These are phyloP conservation scores for Ciborinia camelliae DNA, from an alignment of 2,329 filamentous ascomycete species.

Conservation along the genomic window DNA sequence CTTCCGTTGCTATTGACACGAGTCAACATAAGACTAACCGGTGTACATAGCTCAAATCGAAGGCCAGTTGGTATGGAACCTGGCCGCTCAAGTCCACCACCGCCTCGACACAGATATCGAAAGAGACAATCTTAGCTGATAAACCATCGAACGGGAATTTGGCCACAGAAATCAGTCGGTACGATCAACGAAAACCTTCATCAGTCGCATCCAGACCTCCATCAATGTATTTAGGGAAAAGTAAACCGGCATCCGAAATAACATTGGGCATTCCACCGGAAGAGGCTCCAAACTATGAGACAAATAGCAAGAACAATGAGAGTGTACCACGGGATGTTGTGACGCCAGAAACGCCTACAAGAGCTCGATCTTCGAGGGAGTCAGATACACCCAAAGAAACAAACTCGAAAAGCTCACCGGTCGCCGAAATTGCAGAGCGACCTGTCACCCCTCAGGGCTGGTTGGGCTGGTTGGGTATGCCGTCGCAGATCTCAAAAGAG, in stretches of 20 bases:
- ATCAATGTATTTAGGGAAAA: constrained; percentile 37
- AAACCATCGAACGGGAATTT: constrained; percentile 32
- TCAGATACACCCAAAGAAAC: constrained; percentile 11
- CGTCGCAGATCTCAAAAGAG: constrained; percentile 27
- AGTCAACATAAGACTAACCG: constrained; percentile 17
- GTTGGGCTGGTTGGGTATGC: constrained; percentile 51
- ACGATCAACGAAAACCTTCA: constrained; percentile 31
- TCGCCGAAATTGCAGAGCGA: constrained; percentile 16
- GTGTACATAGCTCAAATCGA: constrained; percentile 29
- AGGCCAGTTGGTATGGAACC: constrained; percentile 57
- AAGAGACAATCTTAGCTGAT: constrained; percentile 57
- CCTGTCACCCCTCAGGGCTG: constrained; percentile 46
- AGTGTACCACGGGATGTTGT: constrained; percentile 8
- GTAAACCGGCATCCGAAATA: constrained; percentile 37
- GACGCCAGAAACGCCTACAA: constrained; percentile 7
- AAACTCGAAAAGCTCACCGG: not conserved
- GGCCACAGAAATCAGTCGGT: constrained; percentile 32
- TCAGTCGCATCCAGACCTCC: constrained; percentile 30
- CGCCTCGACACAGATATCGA: constrained; percentile 57
- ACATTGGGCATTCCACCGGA: constrained; percentile 30
- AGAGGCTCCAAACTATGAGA: constrained; percentile 13
- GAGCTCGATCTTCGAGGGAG: constrained; percentile 8
- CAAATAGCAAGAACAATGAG: constrained; percentile 18
- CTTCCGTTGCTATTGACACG: not conserved
- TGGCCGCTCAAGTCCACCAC: constrained; percentile 52